Evolutionary conservation across 1,139 yeast genomes (phyloP), one percentile per base, ranked within the genome.

Genomic region (Suhomyces atakaporum): DNA sequence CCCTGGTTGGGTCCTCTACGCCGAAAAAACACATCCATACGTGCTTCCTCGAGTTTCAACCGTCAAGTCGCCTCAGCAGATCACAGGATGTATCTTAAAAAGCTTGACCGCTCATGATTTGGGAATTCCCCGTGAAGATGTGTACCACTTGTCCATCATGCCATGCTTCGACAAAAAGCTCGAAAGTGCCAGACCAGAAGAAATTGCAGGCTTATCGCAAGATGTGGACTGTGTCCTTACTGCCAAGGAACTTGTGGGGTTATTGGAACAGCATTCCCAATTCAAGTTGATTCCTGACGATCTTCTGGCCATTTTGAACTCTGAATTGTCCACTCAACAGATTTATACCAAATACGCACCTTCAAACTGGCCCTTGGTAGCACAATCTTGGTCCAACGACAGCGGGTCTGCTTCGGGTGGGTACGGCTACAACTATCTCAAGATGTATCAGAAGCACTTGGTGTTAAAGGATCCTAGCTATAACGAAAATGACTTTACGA

Each of bases 1-100:
- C 59, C 99, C 99, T 0, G 99, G 99, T 0, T 92, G 96, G 90
- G 95, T 94, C 0, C 71, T 94, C 24, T 92, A 92, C 53, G 96
- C 92, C 0, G 98, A 92, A 54, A 92, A 92, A 66, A 90, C 97
- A 0, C 97, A 92, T 58, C 95, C 95, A 0, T 81, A 85, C 44
- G 68, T 92, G 14, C 64, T 89, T 16, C 84, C 90, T 0, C 40
- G 66, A 43, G 44, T 84, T 35, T 70, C 84, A 15, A 71, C 73
- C 21, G 83, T 85, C 33, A 87, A 88, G 53, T 86, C 96, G 1
- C 94, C 98, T 3, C 97, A 92, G 62, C 97, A 88, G 56, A 84
- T 92, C 37, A 88, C 97, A 0, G 97, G 97, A 0, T 67, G 80
- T 18, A 53, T 90, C 29, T 60, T 90, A 36, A 89, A 90, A 57